Percentiles rank a stretch among this genome's conserved stretches.
phyloP scores from a whole-genome alignment of 2,329 filamentous ascomycete genomes.

The Fusarium sambucinum region DNA sequence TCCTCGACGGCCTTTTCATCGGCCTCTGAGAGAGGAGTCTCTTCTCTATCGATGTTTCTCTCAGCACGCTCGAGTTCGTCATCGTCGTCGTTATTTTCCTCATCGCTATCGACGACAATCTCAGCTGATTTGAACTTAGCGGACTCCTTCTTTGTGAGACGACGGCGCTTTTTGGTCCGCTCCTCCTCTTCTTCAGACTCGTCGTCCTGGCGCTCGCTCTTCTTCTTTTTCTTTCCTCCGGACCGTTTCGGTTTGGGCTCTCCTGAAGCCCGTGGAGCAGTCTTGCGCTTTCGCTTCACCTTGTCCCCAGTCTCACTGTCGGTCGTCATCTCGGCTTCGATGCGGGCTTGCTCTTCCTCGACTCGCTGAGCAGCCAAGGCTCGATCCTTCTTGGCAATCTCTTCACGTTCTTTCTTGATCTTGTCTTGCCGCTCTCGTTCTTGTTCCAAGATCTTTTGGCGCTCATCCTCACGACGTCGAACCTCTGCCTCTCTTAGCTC shows the following conservation, averaged over 20 bases:
- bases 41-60: conserved; percentile 55
- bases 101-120: conserved; percentile 82
- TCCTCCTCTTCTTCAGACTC: conserved; percentile 60
- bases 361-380: conserved; percentile 74
- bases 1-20: conserved; percentile 54
- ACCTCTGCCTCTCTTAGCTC: conserved; percentile 85
- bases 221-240: conserved; percentile 62
- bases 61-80: conserved; percentile 61
- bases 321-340: conserved; percentile 81
- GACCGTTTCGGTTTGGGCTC: conserved; percentile 61
- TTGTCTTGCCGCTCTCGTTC: conserved; percentile 82
- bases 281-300: conserved; percentile 80
- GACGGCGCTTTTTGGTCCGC: conserved; percentile 72
- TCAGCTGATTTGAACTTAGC: conserved; percentile 88
- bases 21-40: conserved; percentile 53
- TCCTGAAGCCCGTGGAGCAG: conserved; percentile 54
- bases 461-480: conserved; percentile 80
- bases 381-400: conserved; percentile 81
- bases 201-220: conserved; percentile 55
- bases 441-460: conserved; percentile 73
- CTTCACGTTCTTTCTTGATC: conserved; percentile 86
- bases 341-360: conserved; percentile 51
- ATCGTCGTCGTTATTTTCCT: conserved; percentile 57
- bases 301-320: conserved; percentile 86
- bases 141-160: conserved; percentile 62